A percentile compares a stretch with the other conserved stretches of the same genome.
phyloP scores from a whole-genome alignment of 225 moss, liverwort and hornwort species.

The Thuidium tamariscinum region DNA sequence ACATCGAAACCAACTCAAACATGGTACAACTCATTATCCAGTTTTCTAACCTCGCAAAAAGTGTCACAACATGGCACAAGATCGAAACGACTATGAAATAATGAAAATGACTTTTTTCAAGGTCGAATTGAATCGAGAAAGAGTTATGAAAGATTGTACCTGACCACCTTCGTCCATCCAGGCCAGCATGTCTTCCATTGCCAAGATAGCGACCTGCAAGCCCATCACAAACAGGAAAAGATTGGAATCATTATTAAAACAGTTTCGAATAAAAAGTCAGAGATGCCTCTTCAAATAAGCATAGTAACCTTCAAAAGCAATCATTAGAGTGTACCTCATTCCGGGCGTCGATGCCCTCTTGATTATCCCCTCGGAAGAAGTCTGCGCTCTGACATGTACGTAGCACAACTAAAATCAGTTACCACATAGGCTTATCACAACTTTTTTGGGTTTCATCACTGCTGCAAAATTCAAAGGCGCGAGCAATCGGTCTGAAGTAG shows the following conservation, averaged over 20 bases:
- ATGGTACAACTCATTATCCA: neutral
- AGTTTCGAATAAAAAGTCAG: neutral
- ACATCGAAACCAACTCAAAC: neutral
- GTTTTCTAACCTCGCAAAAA: neutral
- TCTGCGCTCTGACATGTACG: slow-evolving; percentile 61
- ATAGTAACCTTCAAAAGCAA: neutral
- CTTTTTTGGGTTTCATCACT: neutral
- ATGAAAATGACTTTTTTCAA: neutral
- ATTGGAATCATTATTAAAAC: neutral
- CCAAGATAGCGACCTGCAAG: slow-evolving; percentile 75
- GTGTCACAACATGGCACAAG: neutral
- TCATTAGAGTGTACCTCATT: slow-evolving; percentile 59
- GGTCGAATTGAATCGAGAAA: neutral
- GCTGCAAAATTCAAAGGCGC: neutral
- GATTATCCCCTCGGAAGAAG: slow-evolving; percentile 94
- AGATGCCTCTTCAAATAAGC: neutral
- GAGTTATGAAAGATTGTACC: slow-evolving; percentile 19
- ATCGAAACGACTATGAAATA: neutral
- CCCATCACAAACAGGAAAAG: neutral
- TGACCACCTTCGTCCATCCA: slow-evolving; percentile 99
- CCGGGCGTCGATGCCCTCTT: slow-evolving; percentile 88
- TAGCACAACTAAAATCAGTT: neutral
- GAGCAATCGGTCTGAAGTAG: neutral
- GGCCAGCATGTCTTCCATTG: slow-evolving; percentile 98
- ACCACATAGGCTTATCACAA: neutral